Evolutionary conservation across 768 basidiomycete genomes (phyloP), one percentile per base, ranked within the genome.

Genomic region (Termitomyces sp.): DNA sequence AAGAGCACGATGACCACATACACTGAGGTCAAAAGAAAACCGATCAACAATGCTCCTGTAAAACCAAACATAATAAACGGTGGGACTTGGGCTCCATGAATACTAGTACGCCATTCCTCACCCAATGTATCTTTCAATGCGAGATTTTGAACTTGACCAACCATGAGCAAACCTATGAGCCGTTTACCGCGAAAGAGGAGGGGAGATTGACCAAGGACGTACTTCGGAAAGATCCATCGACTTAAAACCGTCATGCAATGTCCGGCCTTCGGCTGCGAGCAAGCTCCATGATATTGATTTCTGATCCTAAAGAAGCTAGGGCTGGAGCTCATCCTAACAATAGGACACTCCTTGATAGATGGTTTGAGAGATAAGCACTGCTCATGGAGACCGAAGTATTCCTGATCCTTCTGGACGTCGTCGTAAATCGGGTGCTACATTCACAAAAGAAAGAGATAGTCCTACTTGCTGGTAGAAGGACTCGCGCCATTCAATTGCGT

Each of bases 41-140:
- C 53, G 23, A 54, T 54, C 12, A 54, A 38, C 12, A 54, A 25
- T 3, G 53, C 53, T 9, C 53, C 53, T 54, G 23, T 17, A 29
- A 27, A 8, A 27, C 27, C 25, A 8, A 16, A 27, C 3, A 44
- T 17, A 12, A 14, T 31, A 31, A 47, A 25, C 8, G n/a, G 43
- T 47, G 32, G 19, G 19, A 8, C 17, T 32, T 32, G n/a, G n/a
- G 12, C 9, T 47, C 29, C 11, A 17, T 21, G n/a, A n/a, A n/a
- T n/a, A n/a, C n/a, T n/a, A n/a, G 10, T 14, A 2, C 3, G 2
- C 3, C 19, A 14, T 29, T 23, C 23, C 51, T 25, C 27, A 40
- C 51, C 51, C 17, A 41, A 8, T n/a, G 25, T 52, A n/a, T 52
- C 50, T 8, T n/a, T 5, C 21, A 52, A 38, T 9, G n/a, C 7